phyloP scores from a whole-genome alignment of 768 basidiomycete species.

The Calocybe cyanea region DNA sequence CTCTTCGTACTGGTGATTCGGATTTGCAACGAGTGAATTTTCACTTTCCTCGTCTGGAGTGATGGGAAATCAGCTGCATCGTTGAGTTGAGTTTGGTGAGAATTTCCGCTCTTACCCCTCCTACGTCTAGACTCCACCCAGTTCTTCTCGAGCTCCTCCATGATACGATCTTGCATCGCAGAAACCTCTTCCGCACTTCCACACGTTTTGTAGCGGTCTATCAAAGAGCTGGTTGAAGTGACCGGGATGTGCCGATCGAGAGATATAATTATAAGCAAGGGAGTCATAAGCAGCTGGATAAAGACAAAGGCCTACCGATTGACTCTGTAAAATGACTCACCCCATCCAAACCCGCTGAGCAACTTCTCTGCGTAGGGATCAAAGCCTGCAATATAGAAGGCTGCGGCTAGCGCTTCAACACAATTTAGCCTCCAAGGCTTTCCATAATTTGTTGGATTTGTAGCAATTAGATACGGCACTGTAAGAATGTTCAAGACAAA shows the following conservation, averaged over 20 bases:
- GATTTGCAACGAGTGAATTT: slow-evolving; percentile 67
- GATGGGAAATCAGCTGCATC: slow-evolving; percentile 11
- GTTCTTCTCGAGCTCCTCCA: slow-evolving; percentile 61
- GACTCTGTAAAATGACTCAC: slow-evolving; percentile 79
- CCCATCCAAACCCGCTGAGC: slow-evolving; percentile 87
- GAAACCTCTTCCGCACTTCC: slow-evolving; percentile 53
- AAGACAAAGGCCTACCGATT: slow-evolving; percentile 54
- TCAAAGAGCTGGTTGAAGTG: slow-evolving; percentile 40
- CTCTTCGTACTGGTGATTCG: slow-evolving; percentile 44
- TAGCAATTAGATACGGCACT: slow-evolving; percentile 96
- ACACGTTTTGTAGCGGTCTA: slow-evolving; percentile 79
- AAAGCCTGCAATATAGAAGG: slow-evolving; percentile 92
- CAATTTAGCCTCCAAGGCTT: slow-evolving; percentile 96
- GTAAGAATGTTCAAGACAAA: neutral
- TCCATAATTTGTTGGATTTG: slow-evolving; percentile 97
- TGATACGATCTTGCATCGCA: slow-evolving; percentile 61
- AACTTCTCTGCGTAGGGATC: slow-evolving; percentile 75
- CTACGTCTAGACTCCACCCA: slow-evolving; percentile 55
- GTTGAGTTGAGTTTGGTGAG: neutral
- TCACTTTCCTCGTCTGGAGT: slow-evolving; percentile 30
- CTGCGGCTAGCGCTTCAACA: slow-evolving; percentile 90
- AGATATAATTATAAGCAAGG: neutral
- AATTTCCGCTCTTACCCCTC: slow-evolving; percentile 36
- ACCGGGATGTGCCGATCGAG: neutral
- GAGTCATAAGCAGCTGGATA: neutral